phyloP scores from a whole-genome alignment of 2,329 filamentous ascomycete genomes.

The Arthrobotrys musiformis region DNA sequence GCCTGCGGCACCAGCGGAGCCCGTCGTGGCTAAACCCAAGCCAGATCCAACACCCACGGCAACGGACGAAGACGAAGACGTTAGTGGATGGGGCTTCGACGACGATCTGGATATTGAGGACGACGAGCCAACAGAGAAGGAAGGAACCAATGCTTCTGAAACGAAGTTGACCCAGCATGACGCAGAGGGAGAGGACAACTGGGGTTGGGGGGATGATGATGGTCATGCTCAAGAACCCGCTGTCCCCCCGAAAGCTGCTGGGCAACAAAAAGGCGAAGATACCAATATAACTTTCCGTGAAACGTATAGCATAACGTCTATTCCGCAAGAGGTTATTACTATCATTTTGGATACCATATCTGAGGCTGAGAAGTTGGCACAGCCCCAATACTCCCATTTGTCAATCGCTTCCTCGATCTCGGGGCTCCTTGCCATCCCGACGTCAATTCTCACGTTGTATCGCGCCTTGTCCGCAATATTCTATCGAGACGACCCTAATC shows the following conservation, averaged over 20 bases:
- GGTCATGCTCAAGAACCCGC: slow-evolving; percentile 63
- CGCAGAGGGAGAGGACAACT: slow-evolving; percentile 67
- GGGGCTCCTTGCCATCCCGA: slow-evolving; percentile 77
- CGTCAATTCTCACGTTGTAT: slow-evolving; percentile 80
- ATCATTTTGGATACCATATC: slow-evolving; percentile 72
- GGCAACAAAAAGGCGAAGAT: slow-evolving; percentile 44
- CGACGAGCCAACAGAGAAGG: slow-evolving; percentile 61
- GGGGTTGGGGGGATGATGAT: slow-evolving; percentile 86
- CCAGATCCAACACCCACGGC: slow-evolving; percentile 30
- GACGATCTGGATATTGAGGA: slow-evolving; percentile 60
- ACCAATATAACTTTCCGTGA: slow-evolving; percentile 77
- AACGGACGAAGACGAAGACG: slow-evolving; percentile 62
- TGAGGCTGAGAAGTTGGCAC: slow-evolving; percentile 66
- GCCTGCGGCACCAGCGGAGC: slow-evolving; percentile 43
- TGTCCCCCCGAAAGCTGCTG: slow-evolving; percentile 58
- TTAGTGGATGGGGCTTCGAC: slow-evolving; percentile 68
- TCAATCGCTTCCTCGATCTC: slow-evolving; percentile 75
- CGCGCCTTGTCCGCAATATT: slow-evolving; percentile 79
- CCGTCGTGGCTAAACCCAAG: slow-evolving; percentile 56
- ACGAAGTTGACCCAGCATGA: slow-evolving; percentile 27
- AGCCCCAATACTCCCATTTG: slow-evolving; percentile 63
- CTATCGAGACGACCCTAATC: slow-evolving; percentile 72
- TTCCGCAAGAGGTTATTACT: slow-evolving; percentile 80
- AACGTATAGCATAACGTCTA: slow-evolving; percentile 85
- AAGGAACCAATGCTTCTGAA: not conserved